Conservation (phyloP, 352 stramenopile genomes). For the Globisporangium spiculum region DNA sequence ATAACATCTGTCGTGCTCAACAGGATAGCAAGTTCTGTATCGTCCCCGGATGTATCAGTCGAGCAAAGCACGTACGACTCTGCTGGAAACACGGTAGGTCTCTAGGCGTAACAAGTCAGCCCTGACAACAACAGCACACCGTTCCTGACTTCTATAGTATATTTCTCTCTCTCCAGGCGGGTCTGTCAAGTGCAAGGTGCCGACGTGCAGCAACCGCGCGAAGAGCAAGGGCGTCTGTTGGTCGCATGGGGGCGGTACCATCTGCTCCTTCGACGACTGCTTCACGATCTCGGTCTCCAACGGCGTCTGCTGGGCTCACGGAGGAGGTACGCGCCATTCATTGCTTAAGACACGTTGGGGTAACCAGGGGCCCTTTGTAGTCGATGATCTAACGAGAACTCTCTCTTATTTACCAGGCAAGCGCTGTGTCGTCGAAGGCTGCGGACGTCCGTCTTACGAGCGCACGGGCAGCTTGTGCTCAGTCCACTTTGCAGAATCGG, state of each 20-base stretch:
- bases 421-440: conserved; percentile 15
- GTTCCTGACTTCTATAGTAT: neutral
- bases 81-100: conserved; percentile 42
- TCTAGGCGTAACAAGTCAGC: too few relatives aligned
- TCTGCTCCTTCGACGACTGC: conserved; percentile 41
- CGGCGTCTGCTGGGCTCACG: conserved; percentile 46
- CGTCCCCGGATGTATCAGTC: conserved; percentile 43
- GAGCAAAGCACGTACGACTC: conserved; percentile 43
- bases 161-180: conserved; percentile 16
- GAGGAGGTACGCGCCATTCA: conserved; percentile 6
- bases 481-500: conserved; percentile 32
- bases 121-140: too few relatives aligned
- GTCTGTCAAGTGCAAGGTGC: conserved; percentile 53
- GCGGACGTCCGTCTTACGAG: conserved; percentile 41
- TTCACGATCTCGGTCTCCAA: conserved; percentile 53
- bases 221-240: conserved; percentile 60
- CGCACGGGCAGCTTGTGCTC: conserved; percentile 48
- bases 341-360: too few relatives aligned
- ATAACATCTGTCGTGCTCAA: neutral
- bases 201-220: conserved; percentile 42
- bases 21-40: conserved; percentile 58
- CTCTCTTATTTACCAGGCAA: conserved; percentile 3
- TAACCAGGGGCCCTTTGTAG: too few relatives aligned
- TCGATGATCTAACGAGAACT: too few relatives aligned
- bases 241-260: conserved; percentile 51